These are phyloP conservation scores for Phytophthora melonis DNA, from an alignment of 352 stramenopile species.

Conservation along the genomic window DNA sequence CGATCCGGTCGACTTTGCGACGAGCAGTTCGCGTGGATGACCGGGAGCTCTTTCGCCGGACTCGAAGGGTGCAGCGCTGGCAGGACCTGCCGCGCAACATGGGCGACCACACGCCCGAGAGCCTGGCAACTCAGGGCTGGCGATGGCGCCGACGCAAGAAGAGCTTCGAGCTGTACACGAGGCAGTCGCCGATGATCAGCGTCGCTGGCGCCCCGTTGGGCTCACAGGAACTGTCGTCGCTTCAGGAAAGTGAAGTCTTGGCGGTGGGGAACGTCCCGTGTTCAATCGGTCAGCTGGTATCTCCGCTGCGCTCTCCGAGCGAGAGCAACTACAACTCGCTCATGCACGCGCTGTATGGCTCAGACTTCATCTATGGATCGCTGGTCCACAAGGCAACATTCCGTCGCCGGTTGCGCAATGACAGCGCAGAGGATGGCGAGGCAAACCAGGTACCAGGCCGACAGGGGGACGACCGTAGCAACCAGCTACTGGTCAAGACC, in stretches of 20 bases:
- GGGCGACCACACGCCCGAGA: conserved; percentile 14
- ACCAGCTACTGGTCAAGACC: conserved; percentile 45
- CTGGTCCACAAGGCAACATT: conserved; percentile 43
- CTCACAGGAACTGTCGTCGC: conserved; percentile 1
- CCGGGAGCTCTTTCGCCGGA: conserved; percentile 38
- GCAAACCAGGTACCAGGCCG: neutral
- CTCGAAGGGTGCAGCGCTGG: conserved; percentile 33
- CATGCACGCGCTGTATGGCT: conserved; percentile 51
- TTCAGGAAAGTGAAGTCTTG: conserved; percentile 35
- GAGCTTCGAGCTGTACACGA: conserved; percentile 39
- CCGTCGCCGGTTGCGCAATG: conserved; percentile 8
- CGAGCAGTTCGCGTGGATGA: conserved; percentile 32
- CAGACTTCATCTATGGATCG: conserved; percentile 57
- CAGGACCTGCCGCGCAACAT: conserved; percentile 30
- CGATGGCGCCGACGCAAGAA: conserved; percentile 33
- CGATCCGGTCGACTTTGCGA: conserved; percentile 7
- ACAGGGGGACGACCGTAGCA: conserved; percentile 3
- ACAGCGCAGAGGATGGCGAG: neutral
- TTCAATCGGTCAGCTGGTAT: conserved; percentile 31
- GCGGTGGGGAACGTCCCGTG: conserved; percentile 36
- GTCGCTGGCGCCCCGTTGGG: neutral
- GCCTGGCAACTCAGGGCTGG: conserved; percentile 26
- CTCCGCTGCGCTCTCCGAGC: conserved; percentile 27
- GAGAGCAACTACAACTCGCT: conserved; percentile 50
- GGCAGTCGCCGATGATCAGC: conserved; percentile 28